A percentile compares a stretch with the other conserved stretches of the same genome.
These are phyloP conservation scores for Cystoderma amianthinum DNA, from an alignment of 768 basidiomycete genomes.

Conservation along the genomic window DNA sequence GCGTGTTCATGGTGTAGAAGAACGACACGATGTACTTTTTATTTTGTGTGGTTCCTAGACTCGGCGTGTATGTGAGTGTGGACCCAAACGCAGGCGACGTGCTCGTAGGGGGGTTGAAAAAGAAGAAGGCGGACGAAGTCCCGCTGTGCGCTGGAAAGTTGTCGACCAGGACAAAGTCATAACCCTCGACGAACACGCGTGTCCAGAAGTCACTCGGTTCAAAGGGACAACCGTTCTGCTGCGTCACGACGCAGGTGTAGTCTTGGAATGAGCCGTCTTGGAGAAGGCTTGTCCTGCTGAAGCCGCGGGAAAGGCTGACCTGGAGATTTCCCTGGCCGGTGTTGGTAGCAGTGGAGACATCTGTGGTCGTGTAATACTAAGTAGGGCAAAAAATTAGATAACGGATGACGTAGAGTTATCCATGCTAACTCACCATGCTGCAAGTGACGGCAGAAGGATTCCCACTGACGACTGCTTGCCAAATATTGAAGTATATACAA, in stretches of 20 bases:
- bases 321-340: not conserved
- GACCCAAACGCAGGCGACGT: too few species aligned
- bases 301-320: not conserved
- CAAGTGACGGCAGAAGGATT: not conserved
- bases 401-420: not conserved
- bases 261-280: not conserved
- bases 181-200: too few species aligned
- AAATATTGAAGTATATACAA: not conserved
- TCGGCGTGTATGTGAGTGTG: too few species aligned
- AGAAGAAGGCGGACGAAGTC: too few species aligned
- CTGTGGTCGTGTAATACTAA: not conserved
- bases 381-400: not conserved
- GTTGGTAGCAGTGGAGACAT: not conserved
- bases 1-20: too few species aligned
- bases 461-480: not conserved
- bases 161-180: too few species aligned
- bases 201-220: too few species aligned
- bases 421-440: not conserved
- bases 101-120: too few species aligned
- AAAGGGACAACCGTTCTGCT: too few species aligned
- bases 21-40: too few species aligned
- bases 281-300: not conserved
- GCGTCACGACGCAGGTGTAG: not conserved
- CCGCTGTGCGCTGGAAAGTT: too few species aligned
- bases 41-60: too few species aligned